Evolutionary conservation across 2,329 filamentous ascomycete species (phyloP), one percentile per base, ranked within the genome.

Genomic region (Phialemonium atrogriseum): DNA sequence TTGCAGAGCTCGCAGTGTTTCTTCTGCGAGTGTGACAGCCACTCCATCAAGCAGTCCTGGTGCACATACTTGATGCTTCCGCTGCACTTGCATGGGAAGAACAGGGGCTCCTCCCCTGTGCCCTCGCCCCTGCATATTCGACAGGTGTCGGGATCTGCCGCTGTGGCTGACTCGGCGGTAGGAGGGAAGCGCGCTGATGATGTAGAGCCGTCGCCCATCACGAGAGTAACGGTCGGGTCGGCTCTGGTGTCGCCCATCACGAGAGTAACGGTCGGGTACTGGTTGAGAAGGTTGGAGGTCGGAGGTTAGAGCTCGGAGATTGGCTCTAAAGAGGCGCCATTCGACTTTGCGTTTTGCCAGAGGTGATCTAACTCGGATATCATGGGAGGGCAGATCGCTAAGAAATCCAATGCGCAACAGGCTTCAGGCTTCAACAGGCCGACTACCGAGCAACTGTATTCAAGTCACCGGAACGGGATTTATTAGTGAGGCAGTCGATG

Each of bases 1-100:
- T 98, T 98, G 77, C 91, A 98, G 21, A 98, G 78, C 64, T 98
- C 91, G 68, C 93, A 98, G 66, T 98, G 84, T 59, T 96, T 96
- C 73, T 98, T 98, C 56, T 98, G 88, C 2, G 91, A 96, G 58
- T 98, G 93, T 30, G 87, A 89, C 14, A 98, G 70, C 91, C 91
- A 98, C 60, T 96, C 88, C 82, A 98, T 94, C 59, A 98, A 64
- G 56, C 91, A 98, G 55, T 93, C 84, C 59, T 98, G 91, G 56
- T 98, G 91, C 39, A 98, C 91, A 51, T 83, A 94, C 64, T 94
- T 95, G 64, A 98, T 98, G 61, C 89, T 96, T 35, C 91, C 91
- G 52, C 86, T 95, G 65, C 91, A 98, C 67, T 95, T 95, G 78
- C 91, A 98, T 5, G 91, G 91, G 53, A 93, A 91, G 65, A 94